Percentiles rank a stretch among this genome's conserved stretches.
phyloP scores from a whole-genome alignment of 495 filamentous ascomycete species.

The Bacidia rubella region DNA sequence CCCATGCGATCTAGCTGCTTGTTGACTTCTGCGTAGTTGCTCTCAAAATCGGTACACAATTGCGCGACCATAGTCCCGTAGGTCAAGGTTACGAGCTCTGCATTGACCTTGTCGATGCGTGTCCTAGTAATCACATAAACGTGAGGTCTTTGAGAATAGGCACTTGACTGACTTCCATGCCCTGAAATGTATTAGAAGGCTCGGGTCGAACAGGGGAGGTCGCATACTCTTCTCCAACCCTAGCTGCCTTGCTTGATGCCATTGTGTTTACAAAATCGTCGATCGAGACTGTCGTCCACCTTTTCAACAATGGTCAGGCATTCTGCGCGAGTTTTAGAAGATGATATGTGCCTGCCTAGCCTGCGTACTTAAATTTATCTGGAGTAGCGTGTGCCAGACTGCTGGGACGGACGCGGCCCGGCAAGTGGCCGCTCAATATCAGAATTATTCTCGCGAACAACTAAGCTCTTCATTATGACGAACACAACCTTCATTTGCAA shows the following conservation, averaged over 20 bases:
- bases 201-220: constrained; percentile 1
- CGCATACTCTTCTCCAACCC: constrained; percentile 92
- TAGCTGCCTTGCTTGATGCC: constrained; percentile 80
- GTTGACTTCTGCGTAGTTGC: constrained; percentile 85
- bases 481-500: no score
- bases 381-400: background rate
- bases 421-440: background rate
- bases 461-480: no score
- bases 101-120: constrained; percentile 61
- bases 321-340: no score
- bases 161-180: constrained; percentile 85
- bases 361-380: background rate
- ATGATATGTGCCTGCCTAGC: no score
- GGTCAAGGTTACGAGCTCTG: constrained; percentile 90
- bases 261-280: constrained; percentile 35
- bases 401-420: background rate
- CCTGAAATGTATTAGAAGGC: constrained; percentile 37
- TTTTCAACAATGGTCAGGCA: no score
- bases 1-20: constrained; percentile 98
- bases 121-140: constrained; percentile 30
- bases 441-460: no score
- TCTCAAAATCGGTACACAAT: constrained; percentile 88
- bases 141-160: background rate
- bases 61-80: constrained; percentile 97
- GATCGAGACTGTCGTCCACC: no score